phyloP scores from a whole-genome alignment of 2,329 filamentous ascomycete species.

The Trichoderma simmonsii region DNA sequence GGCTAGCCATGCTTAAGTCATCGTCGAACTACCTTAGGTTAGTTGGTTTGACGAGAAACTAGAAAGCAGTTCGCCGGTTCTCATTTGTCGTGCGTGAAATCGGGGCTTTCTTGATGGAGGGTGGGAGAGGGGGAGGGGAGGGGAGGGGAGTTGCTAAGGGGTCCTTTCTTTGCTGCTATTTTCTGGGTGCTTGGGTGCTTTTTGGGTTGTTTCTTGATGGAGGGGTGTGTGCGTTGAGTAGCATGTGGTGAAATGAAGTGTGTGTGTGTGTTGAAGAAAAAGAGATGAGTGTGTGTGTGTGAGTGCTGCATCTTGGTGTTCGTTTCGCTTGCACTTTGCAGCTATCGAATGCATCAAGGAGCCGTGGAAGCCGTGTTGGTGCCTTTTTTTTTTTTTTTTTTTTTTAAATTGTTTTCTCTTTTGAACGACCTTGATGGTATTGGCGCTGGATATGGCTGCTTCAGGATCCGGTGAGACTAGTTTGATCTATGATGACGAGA shows the following conservation, averaged over 20 bases:
- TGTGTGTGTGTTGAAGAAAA: not conserved
- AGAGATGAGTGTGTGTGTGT: not conserved
- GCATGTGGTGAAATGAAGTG: not conserved
- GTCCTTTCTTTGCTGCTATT: not conserved
- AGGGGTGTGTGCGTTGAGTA: not conserved
- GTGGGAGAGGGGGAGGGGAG: not conserved
- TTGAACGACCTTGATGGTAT: not conserved
- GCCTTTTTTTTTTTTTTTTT: not conserved
- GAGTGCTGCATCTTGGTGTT: not conserved
- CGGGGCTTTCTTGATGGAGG: constrained; percentile 1
- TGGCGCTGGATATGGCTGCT: not conserved
- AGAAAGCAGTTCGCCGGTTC: not conserved
- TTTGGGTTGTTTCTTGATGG: not conserved
- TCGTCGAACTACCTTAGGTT: not conserved
- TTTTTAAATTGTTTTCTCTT: not conserved
- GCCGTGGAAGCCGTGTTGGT: not conserved
- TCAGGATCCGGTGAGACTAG: not conserved
- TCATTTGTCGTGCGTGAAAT: constrained; percentile 2
- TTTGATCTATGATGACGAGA: not conserved
- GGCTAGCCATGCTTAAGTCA: constrained; percentile 8
- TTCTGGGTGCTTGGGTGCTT: not conserved
- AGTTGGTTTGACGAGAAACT: not conserved
- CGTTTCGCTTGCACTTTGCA: not conserved
- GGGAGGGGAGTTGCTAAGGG: not conserved
- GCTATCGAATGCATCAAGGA: not conserved